These are phyloP conservation scores for Chaetomium sp. DNA, from an alignment of 2,329 filamentous ascomycete species.

Conservation along the genomic window DNA sequence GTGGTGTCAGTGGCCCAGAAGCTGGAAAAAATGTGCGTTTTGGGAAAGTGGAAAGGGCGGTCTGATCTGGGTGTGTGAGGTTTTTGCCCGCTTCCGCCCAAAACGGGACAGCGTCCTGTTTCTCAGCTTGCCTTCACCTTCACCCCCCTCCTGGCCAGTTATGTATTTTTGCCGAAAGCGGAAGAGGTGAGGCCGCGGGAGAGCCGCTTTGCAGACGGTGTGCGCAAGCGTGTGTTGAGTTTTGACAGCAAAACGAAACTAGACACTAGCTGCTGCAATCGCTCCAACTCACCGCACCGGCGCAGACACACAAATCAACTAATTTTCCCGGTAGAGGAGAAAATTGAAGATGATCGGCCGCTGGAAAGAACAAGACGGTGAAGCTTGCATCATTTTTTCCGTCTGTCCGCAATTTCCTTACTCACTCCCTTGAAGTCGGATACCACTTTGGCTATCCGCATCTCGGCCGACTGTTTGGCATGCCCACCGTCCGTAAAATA, in stretches of 20 bases:
- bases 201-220: not conserved
- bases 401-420: not conserved
- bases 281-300: too few species aligned
- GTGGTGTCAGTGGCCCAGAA: not conserved
- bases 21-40: not conserved
- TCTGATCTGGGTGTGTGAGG: not conserved
- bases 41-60: not conserved
- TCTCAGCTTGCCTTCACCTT: not conserved
- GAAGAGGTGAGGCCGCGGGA: too few species aligned
- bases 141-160: not conserved
- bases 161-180: too few species aligned
- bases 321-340: not conserved
- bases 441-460: constrained; percentile 5
- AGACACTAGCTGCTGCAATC: too few species aligned
- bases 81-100: not conserved
- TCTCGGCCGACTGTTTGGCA: constrained; percentile 6
- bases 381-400: not conserved
- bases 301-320: too few species aligned
- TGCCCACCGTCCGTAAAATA: not conserved
- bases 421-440: not conserved
- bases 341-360: not conserved
- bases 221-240: not conserved
- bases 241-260: too few species aligned
- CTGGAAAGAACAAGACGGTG: not conserved
- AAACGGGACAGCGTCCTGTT: not conserved